Conservation (phyloP, 441 rosid species). For the Sinapis alba region DNA sequence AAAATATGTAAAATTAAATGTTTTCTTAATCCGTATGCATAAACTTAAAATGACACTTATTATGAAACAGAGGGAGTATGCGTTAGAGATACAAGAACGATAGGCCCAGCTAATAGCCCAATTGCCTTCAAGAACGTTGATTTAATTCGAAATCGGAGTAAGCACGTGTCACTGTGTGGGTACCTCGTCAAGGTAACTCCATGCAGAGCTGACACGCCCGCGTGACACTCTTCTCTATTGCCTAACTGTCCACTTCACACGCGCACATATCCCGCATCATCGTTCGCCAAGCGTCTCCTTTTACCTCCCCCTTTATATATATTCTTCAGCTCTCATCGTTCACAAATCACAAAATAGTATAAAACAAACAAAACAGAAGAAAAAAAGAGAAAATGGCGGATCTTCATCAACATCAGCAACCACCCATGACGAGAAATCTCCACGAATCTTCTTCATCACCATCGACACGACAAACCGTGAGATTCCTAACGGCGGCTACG, state of each 20-base stretch:
- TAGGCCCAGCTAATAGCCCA: background rate
- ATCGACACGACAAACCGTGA: constrained; percentile 44
- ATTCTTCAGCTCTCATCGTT: background rate
- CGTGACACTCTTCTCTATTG: constrained; percentile 2
- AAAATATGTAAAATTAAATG: too few species aligned
- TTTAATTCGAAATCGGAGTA: background rate
- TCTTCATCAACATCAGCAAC: constrained; percentile 29
- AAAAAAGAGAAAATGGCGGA: constrained; percentile 9
- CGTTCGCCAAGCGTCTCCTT: constrained; percentile 7
- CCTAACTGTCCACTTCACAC: constrained; percentile 9
- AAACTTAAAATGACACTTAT: too few species aligned
- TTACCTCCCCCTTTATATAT: background rate
- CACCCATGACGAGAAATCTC: constrained; percentile 21
- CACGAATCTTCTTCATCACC: constrained; percentile 40
- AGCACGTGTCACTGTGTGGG: constrained; percentile 5
- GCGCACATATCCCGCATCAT: background rate
- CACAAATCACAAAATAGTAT: background rate
- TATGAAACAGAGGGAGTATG: too few species aligned
- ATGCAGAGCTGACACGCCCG: constrained; percentile 33
- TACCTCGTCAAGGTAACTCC: constrained; percentile 13
- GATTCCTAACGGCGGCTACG: constrained; percentile 57
- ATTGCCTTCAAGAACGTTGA: background rate
- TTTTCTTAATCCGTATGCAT: too few species aligned
- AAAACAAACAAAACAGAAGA: background rate
- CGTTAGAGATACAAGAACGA: too few species aligned